Evolutionary conservation across 2,329 filamentous ascomycete genomes (phyloP).

Genomic region (Pseudocercospora vitis): DNA sequence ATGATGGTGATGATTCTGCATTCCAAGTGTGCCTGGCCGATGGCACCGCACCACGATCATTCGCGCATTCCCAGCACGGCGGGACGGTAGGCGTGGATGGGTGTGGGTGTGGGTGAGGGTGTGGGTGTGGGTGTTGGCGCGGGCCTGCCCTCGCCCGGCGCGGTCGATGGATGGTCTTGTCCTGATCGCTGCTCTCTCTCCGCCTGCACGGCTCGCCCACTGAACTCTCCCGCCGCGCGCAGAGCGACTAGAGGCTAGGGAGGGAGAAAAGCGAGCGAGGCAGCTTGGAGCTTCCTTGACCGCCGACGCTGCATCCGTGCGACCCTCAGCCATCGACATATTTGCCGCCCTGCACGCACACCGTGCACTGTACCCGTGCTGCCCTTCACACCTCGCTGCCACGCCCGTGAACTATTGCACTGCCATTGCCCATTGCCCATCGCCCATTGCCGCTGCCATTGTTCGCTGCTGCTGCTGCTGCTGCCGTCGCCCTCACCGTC

Average conservation of each 20-base stretch:
- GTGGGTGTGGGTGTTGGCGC: neutral
- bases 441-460: neutral
- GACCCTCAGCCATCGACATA: slow-evolving; percentile 10
- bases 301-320: slow-evolving; percentile 8
- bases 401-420: too few relatives aligned
- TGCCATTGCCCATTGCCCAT: neutral
- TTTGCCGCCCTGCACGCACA: slow-evolving; percentile 1
- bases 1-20: too few relatives aligned
- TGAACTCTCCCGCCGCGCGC: neutral
- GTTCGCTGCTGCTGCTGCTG: neutral
- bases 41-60: neutral
- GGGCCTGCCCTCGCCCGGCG: neutral
- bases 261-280: neutral
- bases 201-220: neutral
- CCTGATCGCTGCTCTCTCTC: too few relatives aligned
- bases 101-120: neutral
- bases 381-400: neutral
- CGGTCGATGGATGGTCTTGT: too few relatives aligned
- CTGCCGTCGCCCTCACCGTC: neutral
- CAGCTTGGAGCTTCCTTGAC: slow-evolving; percentile 7
- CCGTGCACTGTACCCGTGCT: neutral
- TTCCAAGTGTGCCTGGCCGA: too few relatives aligned
- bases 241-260: neutral
- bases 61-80: neutral
- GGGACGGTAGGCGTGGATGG: neutral